Conservation (phyloP, 805 yeast species). For the Ogataea chonburiensis region DNA sequence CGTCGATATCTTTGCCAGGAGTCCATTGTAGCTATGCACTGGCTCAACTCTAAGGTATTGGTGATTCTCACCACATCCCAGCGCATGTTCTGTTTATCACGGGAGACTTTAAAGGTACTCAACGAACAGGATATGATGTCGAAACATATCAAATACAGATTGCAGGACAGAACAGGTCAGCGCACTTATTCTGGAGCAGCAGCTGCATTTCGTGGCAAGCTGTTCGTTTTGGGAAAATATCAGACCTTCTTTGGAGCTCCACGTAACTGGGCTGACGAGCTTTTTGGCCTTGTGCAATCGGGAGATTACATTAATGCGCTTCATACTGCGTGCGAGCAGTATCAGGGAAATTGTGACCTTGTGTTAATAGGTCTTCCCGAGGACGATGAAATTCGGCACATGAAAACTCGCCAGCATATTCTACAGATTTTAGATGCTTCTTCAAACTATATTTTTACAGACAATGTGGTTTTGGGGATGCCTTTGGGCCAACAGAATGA, state of each 20-base stretch:
- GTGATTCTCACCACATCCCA: conserved; percentile 46
- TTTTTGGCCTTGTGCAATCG: conserved; percentile 46
- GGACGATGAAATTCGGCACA: conserved; percentile 42
- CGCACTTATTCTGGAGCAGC: conserved; percentile 33
- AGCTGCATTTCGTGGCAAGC: conserved; percentile 40
- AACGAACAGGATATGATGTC: conserved; percentile 39
- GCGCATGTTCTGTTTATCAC: conserved; percentile 42
- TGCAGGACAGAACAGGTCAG: conserved; percentile 13
- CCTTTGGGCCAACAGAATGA: conserved; percentile 13
- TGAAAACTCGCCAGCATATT: conserved; percentile 51
- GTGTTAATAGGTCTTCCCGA: conserved; percentile 58
- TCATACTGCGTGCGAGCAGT: conserved; percentile 52
- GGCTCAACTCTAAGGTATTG: conserved; percentile 48
- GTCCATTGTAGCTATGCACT: conserved; percentile 51
- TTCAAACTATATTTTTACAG: conserved; percentile 40
- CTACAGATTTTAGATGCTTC: conserved; percentile 56
- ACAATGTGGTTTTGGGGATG: conserved; percentile 13
- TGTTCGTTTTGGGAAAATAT: conserved; percentile 53
- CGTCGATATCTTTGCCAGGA: conserved; percentile 47
- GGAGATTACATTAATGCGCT: conserved; percentile 57
- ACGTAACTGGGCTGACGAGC: conserved; percentile 68
- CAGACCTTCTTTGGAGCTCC: conserved; percentile 57
- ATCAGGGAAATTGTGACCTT: conserved; percentile 47
- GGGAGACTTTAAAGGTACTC: conserved; percentile 37
- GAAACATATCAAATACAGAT: conserved; percentile 35